These are phyloP conservation scores for Xylaria sp. DNA, from an alignment of 2,329 filamentous ascomycete genomes.

Conservation along the genomic window DNA sequence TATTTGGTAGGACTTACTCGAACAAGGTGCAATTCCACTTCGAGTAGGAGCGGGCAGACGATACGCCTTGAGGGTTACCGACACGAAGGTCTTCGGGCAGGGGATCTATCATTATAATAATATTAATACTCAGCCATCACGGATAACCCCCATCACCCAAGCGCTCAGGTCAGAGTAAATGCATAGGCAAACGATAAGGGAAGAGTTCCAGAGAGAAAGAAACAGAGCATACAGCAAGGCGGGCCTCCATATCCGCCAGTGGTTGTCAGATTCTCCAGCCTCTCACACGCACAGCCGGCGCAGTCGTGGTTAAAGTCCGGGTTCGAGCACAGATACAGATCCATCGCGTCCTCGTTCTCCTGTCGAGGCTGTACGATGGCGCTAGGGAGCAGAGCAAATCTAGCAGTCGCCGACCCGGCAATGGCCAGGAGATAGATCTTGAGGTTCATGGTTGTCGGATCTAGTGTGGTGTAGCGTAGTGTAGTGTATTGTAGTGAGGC, in stretches of 20 bases:
- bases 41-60: constrained; percentile 34
- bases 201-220: not conserved
- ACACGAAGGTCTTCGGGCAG: constrained; percentile 34
- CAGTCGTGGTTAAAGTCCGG: constrained; percentile 36
- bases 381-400: not conserved
- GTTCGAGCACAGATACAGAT: constrained; percentile 37
- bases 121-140: not conserved
- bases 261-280: constrained; percentile 25
- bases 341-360: constrained; percentile 27
- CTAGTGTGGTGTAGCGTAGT: not conserved
- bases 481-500: too few relatives aligned
- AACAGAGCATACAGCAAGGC: constrained; percentile 33
- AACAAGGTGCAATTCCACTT: constrained; percentile 37
- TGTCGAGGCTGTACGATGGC: constrained; percentile 22
- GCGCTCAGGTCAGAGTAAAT: not conserved
- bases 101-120: constrained; percentile 18
- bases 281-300: constrained; percentile 32
- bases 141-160: too few relatives aligned
- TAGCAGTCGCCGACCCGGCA: not conserved
- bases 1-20: constrained; percentile 27
- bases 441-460: constrained; percentile 10
- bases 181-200: not conserved
- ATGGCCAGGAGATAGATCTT: constrained; percentile 16
- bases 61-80: constrained; percentile 36
- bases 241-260: constrained; percentile 31